phyloP scores from a whole-genome alignment of 352 stramenopile species.

The Aphanomyces stellatus region DNA sequence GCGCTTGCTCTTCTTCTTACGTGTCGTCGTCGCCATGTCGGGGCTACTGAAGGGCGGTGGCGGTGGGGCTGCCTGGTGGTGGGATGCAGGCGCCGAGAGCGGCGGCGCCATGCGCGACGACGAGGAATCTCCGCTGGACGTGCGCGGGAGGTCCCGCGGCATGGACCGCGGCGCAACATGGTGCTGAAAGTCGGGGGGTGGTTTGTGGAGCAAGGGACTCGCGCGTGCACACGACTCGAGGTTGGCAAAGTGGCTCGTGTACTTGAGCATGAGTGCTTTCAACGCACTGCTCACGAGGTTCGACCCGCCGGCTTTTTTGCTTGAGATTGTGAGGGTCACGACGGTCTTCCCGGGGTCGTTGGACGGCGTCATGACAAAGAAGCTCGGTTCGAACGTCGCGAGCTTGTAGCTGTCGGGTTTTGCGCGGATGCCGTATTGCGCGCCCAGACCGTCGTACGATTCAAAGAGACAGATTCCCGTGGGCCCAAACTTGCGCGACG shows the following conservation, averaged over 20 bases:
- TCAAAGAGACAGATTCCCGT: constrained; percentile 69
- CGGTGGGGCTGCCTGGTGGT: too few relatives aligned
- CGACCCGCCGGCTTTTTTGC: constrained; percentile 58
- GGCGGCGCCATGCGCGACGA: background rate
- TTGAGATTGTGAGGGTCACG: constrained; percentile 66
- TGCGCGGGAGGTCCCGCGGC: background rate
- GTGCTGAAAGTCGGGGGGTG: background rate
- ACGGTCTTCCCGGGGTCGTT: constrained; percentile 50
- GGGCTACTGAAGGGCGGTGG: too few relatives aligned
- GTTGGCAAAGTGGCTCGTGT: constrained; percentile 44
- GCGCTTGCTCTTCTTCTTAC: constrained; percentile 25
- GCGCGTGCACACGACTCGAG: constrained; percentile 44
- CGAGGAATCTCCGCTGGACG: background rate
- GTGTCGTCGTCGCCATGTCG: too few relatives aligned
- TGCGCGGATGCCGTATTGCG: constrained; percentile 57
- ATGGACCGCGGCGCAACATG: background rate
- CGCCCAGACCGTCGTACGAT: constrained; percentile 70
- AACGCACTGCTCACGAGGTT: constrained; percentile 68
- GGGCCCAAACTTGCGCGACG: constrained; percentile 48
- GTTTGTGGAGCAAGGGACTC: background rate
- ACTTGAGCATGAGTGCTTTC: constrained; percentile 46
- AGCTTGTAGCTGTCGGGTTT: constrained; percentile 70
- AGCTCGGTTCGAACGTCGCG: constrained; percentile 67
- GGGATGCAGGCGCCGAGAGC: background rate
- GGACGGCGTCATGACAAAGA: constrained; percentile 61